phyloP scores from a whole-genome alignment of 371 early-diverging fungal genomes.

The Sporodiniella umbellata region DNA sequence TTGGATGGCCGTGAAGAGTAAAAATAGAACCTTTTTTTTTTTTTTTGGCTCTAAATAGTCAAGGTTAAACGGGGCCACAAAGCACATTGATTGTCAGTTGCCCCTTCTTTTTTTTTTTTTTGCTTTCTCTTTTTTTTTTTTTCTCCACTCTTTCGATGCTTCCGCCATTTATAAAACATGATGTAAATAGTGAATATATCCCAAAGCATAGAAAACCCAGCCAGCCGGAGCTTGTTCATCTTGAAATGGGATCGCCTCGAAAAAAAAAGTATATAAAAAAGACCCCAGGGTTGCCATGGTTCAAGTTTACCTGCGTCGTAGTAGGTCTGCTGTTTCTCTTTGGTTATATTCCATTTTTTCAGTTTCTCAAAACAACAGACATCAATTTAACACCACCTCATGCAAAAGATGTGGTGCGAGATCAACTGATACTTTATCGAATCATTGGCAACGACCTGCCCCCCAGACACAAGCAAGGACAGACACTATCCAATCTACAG shows the following conservation, averaged over 20 bases:
- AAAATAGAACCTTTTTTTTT: too few relatives aligned
- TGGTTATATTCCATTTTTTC: conserved; percentile 21
- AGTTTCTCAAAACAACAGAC: conserved; percentile 6
- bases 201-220: conserved; percentile 23
- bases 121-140: not conserved
- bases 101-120: not conserved
- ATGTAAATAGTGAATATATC: conserved; percentile 18
- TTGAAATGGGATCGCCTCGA: not conserved
- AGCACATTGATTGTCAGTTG: too few relatives aligned
- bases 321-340: conserved; percentile 19
- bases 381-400: not conserved
- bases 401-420: conserved; percentile 19
- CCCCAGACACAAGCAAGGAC: conserved; percentile 67
- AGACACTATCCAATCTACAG: conserved; percentile 63
- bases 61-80: too few relatives aligned
- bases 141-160: conserved; percentile 6
- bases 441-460: conserved; percentile 74
- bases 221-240: not conserved
- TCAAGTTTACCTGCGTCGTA: conserved; percentile 14
- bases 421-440: conserved; percentile 60
- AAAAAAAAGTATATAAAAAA: not conserved
- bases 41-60: too few relatives aligned
- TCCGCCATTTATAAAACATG: conserved; percentile 26
- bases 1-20: too few relatives aligned
- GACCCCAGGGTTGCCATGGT: conserved; percentile 12